These are phyloP conservation scores for Ostreobium quekettii DNA, from an alignment of 139 green algal genomes.

Conservation along the genomic window DNA sequence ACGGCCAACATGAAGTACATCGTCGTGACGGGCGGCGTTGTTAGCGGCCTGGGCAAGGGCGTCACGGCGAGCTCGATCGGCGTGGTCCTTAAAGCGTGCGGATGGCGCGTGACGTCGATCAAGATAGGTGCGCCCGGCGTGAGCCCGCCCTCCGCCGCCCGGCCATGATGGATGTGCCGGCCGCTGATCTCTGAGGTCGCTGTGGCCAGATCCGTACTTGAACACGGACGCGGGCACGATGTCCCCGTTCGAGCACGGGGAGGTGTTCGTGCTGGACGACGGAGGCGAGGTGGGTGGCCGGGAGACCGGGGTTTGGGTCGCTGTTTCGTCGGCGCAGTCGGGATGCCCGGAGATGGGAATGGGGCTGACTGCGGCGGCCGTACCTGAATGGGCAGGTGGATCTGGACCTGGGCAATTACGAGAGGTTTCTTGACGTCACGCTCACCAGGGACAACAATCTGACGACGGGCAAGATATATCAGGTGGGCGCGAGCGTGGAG, in stretches of 20 bases:
- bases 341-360: no score
- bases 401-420: constrained; percentile 98
- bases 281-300: constrained; percentile 80
- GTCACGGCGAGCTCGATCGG: constrained; percentile 92
- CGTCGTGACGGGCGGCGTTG: constrained; percentile 92
- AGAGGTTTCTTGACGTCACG: constrained; percentile 96
- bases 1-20: constrained; percentile 88
- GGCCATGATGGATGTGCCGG: neutral
- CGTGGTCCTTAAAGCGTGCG: constrained; percentile 89
- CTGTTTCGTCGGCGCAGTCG: no score
- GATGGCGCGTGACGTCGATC: constrained; percentile 85
- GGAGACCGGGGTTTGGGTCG: constrained; percentile 94
- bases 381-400: no score
- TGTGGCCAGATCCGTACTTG: constrained; percentile 89
- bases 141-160: neutral
- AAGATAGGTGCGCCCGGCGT: constrained; percentile 78
- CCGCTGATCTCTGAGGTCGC: neutral
- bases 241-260: constrained; percentile 98
- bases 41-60: constrained; percentile 94
- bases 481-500: constrained; percentile 35
- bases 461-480: constrained; percentile 94
- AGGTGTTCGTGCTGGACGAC: constrained; percentile 98
- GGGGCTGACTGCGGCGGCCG: no score
- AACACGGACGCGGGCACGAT: constrained; percentile 99
- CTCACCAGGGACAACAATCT: constrained; percentile 95